phyloP scores from a whole-genome alignment of 257 asterid species.

The Forsythia suspensa region DNA sequence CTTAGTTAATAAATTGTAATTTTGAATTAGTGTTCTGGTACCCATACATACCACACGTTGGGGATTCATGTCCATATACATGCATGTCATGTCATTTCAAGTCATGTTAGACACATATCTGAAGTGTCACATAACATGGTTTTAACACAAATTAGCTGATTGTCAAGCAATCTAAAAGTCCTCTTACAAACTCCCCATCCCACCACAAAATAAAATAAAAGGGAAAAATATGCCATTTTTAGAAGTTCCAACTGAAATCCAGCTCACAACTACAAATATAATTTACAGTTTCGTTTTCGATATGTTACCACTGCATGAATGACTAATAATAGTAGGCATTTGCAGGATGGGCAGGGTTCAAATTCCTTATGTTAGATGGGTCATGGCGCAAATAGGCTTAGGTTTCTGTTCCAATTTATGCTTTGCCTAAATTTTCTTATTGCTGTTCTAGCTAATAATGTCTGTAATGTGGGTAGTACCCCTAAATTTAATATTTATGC shows the following conservation, averaged over 20 bases:
- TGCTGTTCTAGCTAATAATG: neutral
- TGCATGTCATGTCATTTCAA: neutral
- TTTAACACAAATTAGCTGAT: neutral
- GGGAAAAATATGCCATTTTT: neutral
- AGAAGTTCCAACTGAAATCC: neutral
- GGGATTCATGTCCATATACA: neutral
- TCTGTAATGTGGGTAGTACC: neutral
- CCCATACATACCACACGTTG: neutral
- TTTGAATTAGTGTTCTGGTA: too few species aligned
- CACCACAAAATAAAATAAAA: neutral
- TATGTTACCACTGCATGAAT: neutral
- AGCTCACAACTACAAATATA: neutral
- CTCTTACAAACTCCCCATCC: neutral
- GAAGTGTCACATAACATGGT: neutral
- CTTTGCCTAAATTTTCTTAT: neutral
- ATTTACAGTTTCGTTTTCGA: neutral
- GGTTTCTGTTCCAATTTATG: neutral
- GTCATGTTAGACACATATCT: too few species aligned
- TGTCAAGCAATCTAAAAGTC: neutral
- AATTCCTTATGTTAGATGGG: neutral
- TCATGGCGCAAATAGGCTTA: neutral
- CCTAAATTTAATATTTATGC: neutral
- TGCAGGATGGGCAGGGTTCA: neutral
- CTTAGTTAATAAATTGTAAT: too few species aligned
- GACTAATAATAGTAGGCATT: neutral